These are phyloP conservation scores for Phytophthora pseudosyringae DNA, from an alignment of 352 stramenopile genomes.

Conservation along the genomic window DNA sequence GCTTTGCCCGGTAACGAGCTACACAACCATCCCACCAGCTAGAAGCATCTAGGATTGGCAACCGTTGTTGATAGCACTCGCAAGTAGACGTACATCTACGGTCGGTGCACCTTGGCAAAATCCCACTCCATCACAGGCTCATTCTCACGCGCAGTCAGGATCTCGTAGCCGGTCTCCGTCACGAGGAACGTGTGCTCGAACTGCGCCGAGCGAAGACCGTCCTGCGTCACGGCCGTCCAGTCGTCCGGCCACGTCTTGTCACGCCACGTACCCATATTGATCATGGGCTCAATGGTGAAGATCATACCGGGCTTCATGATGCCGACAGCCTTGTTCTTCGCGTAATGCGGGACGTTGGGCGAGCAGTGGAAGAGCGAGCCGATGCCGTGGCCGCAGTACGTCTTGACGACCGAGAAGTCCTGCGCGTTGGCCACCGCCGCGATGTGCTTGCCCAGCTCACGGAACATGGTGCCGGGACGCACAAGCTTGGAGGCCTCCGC, in stretches of 20 bases:
- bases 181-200: slow-evolving; percentile 99
- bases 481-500: slow-evolving; percentile 86
- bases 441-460: slow-evolving; percentile 96
- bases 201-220: slow-evolving; percentile 96
- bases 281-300: slow-evolving; percentile 99
- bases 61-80: not conserved
- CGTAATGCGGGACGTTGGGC: slow-evolving; percentile 98
- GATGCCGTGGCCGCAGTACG: slow-evolving; percentile 99
- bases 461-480: slow-evolving; percentile 95
- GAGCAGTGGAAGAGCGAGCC: slow-evolving; percentile 96
- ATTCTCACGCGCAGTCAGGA: slow-evolving; percentile 94
- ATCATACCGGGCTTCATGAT: slow-evolving; percentile 98
- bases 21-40: slow-evolving; percentile 12
- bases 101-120: slow-evolving; percentile 77
- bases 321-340: slow-evolving; percentile 98
- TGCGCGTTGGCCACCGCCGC: slow-evolving; percentile 83
- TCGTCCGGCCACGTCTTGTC: slow-evolving; percentile 97
- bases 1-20: slow-evolving; percentile 4
- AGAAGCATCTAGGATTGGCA: not conserved
- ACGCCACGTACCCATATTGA: slow-evolving; percentile 95
- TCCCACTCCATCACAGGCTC: slow-evolving; percentile 91
- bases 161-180: slow-evolving; percentile 97
- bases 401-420: slow-evolving; percentile 95
- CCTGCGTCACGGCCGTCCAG: slow-evolving; percentile 97
- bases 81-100: slow-evolving; percentile 19